phyloP scores from a whole-genome alignment of 169 alveolate species.

The Plasmodium knowlesi region DNA sequence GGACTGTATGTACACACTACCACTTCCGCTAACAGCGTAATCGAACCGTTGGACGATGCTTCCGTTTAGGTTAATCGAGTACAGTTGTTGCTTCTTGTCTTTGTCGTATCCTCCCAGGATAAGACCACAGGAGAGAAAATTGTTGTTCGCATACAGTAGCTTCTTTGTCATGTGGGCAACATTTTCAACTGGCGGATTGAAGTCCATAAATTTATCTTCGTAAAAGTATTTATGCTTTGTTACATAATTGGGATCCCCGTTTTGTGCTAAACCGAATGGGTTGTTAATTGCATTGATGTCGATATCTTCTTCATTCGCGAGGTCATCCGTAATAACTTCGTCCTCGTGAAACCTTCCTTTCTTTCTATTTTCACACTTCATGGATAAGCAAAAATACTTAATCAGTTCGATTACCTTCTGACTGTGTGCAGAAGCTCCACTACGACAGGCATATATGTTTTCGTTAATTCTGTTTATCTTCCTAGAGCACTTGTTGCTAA shows the following conservation, averaged over 20 bases:
- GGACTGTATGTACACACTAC: slow-evolving; percentile 92
- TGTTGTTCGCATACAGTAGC: slow-evolving; percentile 88
- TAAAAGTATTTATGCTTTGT: slow-evolving; percentile 72
- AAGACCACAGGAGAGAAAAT: slow-evolving; percentile 89
- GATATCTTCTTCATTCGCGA: slow-evolving; percentile 32
- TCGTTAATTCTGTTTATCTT: slow-evolving; percentile 90
- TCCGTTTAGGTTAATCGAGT: slow-evolving; percentile 93
- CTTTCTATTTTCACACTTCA: slow-evolving; percentile 87
- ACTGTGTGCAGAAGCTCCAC: slow-evolving; percentile 97
- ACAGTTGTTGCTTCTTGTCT: slow-evolving; percentile 87
- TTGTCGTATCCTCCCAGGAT: slow-evolving; percentile 94
- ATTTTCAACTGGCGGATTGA: slow-evolving; percentile 80
- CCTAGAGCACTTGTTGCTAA: slow-evolving; percentile 92
- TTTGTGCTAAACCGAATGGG: neutral
- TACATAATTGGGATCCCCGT: neutral
- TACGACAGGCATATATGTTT: slow-evolving; percentile 92
- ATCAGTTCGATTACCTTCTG: slow-evolving; percentile 89
- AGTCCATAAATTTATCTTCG: slow-evolving; percentile 62
- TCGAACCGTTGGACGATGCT: slow-evolving; percentile 84
- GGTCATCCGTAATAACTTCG: slow-evolving; percentile 80
- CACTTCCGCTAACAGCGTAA: slow-evolving; percentile 93
- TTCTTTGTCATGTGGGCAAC: slow-evolving; percentile 86
- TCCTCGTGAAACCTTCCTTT: slow-evolving; percentile 82
- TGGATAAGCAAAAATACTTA: slow-evolving; percentile 86
- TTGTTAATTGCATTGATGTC: slow-evolving; percentile 18